These are phyloP conservation scores for Plectosphaerella sp. DNA, from an alignment of 2,329 filamentous ascomycete species.

Conservation along the genomic window DNA sequence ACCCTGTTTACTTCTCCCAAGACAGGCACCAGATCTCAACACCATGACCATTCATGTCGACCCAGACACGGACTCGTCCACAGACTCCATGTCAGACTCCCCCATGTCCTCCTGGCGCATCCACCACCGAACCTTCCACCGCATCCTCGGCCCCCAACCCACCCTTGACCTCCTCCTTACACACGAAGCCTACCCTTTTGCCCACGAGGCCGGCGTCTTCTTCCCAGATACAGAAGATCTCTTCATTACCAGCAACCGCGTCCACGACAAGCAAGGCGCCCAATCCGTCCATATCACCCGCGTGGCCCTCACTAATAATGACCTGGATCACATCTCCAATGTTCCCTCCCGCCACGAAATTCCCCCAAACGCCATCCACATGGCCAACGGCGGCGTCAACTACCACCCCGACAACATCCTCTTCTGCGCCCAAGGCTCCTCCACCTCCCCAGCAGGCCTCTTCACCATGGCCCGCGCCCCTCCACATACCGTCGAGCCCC, in stretches of 20 bases:
- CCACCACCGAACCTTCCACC: not conserved
- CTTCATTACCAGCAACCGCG: slow-evolving; percentile 29
- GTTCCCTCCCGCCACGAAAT: slow-evolving; percentile 26
- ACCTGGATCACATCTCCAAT: not conserved
- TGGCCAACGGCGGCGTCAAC: slow-evolving; percentile 47
- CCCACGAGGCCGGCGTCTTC: slow-evolving; percentile 41
- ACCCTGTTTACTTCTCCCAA: too few species aligned
- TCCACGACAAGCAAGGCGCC: slow-evolving; percentile 11
- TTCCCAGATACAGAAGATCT: slow-evolving; percentile 20
- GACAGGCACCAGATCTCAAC: too few species aligned
- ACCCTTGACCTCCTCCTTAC: slow-evolving; percentile 30
- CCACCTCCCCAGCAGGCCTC: slow-evolving; percentile 20
- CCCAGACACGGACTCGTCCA: too few species aligned
- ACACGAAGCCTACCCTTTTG: slow-evolving; percentile 36
- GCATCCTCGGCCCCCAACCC: slow-evolving; percentile 28
- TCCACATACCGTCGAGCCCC: slow-evolving; percentile 19
- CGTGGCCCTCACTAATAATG: slow-evolving; percentile 14
- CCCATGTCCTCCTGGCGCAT: not conserved
- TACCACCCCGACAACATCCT: slow-evolving; percentile 29
- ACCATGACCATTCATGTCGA: too few species aligned
- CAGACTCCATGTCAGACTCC: not conserved
- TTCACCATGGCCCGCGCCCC: slow-evolving; percentile 23
- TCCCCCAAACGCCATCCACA: slow-evolving; percentile 23
- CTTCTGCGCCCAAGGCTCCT: slow-evolving; percentile 35
- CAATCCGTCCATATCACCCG: slow-evolving; percentile 23